Evolutionary conservation across 768 basidiomycete species (phyloP), one percentile per base, ranked within the genome.

Genomic region (Nevesoporus exiguus): DNA sequence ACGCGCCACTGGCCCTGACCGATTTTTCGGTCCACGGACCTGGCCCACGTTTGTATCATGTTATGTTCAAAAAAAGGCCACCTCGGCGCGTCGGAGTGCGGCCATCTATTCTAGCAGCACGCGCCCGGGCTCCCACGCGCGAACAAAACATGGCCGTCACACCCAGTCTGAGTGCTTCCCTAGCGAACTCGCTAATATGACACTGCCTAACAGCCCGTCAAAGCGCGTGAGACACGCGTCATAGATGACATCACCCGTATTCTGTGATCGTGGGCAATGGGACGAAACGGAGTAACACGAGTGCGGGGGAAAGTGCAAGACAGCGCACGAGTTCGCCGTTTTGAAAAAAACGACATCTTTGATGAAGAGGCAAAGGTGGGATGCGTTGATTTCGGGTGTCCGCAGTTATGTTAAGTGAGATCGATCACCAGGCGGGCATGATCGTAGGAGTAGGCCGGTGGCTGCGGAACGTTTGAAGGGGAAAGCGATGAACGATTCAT

Each of bases 251-350:
- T 60, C 53, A 15, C 42, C 1, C 27, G 8, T 8, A 29, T 29
- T 29, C 27, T 29, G 27, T 29, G 27, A 29, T 29, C 27, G 8
- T 8, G 27, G 8, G 27, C 27, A 29, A 29, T n/a, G 3, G 60
- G 56, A 13, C 55, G 39, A 63, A 59, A 37, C 44, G 33, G 25
- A 61, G 36, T 31, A 54, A 51, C 5, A 21, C 37, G 44, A 63
- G 59, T 19, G 40, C 31, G 37, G 15, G 56, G 24, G 63, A 51
- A 29, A 45, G 43, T n/a, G 48, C 42, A 22, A 66, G 61, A 40
- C 65, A 61, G 4, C 54, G 61, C 33, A 66, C 7, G 10, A 68
- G 30, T 19, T 59, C 64, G 9, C n/a, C n/a, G n/a, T n/a, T 61
- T 45, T 55, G 10, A 61, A 49, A 49, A 66, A 59, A 25, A 54